phyloP scores from a whole-genome alignment of 2,329 filamentous ascomycete genomes.

The Alternaria dauci region DNA sequence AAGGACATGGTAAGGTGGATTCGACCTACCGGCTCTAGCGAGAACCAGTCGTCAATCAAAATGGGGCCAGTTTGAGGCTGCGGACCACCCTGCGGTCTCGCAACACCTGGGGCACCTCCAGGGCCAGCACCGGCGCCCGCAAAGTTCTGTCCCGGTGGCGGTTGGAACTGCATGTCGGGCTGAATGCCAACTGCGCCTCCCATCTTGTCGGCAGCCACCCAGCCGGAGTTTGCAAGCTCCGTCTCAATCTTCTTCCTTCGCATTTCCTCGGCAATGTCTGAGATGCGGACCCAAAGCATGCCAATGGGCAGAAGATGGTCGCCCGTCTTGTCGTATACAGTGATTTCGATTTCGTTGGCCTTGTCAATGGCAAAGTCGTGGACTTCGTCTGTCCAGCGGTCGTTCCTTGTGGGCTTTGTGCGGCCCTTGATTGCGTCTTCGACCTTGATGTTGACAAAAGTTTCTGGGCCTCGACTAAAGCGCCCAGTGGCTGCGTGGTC shows the following conservation, averaged over 20 bases:
- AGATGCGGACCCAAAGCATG: constrained; percentile 94
- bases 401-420: constrained; percentile 83
- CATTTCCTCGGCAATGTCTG: constrained; percentile 97
- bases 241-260: constrained; percentile 96
- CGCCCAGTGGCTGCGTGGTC: constrained; percentile 84
- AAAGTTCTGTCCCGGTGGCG: constrained; percentile 55
- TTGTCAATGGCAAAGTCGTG: constrained; percentile 96
- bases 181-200: constrained; percentile 65
- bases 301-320: constrained; percentile 93
- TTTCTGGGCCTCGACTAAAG: constrained; percentile 91
- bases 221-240: constrained; percentile 91
- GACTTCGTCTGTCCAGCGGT: constrained; percentile 89
- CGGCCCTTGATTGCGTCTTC: constrained; percentile 91
- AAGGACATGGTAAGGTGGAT: constrained; percentile 94
- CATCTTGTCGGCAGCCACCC: constrained; percentile 98
- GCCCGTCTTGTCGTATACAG: constrained; percentile 91
- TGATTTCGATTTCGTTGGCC: constrained; percentile 97
- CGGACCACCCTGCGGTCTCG: constrained; percentile 51
- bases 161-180: constrained; percentile 64
- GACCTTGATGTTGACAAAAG: constrained; percentile 94
- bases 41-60: constrained; percentile 93
- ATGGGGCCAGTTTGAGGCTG: constrained; percentile 63
- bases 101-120: constrained; percentile 49
- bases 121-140: constrained; percentile 44
- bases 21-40: constrained; percentile 89